Conservation (phyloP, 352 stramenopile species). For the Phytopythium delawarense region DNA sequence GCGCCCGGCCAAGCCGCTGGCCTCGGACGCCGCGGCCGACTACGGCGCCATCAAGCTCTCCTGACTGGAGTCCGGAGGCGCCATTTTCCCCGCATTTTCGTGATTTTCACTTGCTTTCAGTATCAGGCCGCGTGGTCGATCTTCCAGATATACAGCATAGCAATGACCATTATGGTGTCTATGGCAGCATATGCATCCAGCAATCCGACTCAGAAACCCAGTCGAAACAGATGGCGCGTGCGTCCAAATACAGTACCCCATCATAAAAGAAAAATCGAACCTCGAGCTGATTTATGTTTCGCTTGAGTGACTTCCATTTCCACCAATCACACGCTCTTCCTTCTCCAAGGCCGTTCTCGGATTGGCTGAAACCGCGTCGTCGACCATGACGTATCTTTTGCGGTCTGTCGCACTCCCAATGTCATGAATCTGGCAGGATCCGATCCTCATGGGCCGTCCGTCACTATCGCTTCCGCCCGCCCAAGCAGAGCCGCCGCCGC, state of each 20-base stretch:
- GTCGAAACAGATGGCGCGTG: neutral
- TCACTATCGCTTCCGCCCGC: neutral
- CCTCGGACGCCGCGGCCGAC: slow-evolving; percentile 4
- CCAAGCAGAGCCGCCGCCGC: neutral
- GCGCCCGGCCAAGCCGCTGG: slow-evolving; percentile 10
- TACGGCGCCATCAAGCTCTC: slow-evolving; percentile 36
- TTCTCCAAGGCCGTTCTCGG: neutral
- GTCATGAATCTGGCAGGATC: neutral
- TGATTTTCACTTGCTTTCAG: neutral
- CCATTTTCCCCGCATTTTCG: neutral
- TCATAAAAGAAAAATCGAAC: neutral
- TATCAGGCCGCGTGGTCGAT: neutral
- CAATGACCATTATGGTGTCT: too few species aligned
- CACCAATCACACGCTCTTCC: neutral
- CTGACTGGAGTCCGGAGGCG: too few species aligned
- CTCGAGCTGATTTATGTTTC: neutral
- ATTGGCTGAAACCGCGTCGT: neutral
- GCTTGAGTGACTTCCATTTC: neutral
- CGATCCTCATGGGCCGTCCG: neutral
- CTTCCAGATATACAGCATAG: neutral
- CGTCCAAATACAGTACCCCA: too few species aligned
- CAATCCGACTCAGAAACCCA: neutral
- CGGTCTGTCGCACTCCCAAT: neutral
- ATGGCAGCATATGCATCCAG: too few species aligned
- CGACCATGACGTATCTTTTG: slow-evolving; percentile 1